phyloP scores from a whole-genome alignment of 768 basidiomycete genomes.

The Erythrobasidium yunnanense region DNA sequence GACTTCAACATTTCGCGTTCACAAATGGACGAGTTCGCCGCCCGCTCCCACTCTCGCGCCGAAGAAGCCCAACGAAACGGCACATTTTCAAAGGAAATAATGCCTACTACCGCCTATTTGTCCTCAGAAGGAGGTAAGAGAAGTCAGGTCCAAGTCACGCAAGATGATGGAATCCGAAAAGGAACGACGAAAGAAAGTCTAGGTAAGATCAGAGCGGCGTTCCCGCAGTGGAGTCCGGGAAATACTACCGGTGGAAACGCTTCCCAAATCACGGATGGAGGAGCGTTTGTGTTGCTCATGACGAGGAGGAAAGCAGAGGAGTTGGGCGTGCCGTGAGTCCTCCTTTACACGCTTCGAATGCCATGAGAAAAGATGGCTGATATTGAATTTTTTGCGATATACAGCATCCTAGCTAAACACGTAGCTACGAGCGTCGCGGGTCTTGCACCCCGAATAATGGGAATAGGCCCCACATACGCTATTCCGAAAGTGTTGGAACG shows the following conservation, averaged over 20 bases:
- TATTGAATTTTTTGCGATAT: not conserved
- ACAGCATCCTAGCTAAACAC: conserved; percentile 61
- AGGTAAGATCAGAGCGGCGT: conserved; percentile 73
- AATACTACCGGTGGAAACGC: conserved; percentile 56
- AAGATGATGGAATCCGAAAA: conserved; percentile 75
- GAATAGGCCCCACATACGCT: conserved; percentile 66
- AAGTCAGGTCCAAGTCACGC: conserved; percentile 56
- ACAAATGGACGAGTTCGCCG: conserved; percentile 74
- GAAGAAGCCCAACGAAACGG: conserved; percentile 67
- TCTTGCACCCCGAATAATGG: conserved; percentile 56
- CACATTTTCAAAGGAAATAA: conserved; percentile 70
- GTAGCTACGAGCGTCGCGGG: conserved; percentile 62
- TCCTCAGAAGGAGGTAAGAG: conserved; percentile 50
- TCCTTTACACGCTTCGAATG: not conserved
- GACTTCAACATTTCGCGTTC: conserved; percentile 64
- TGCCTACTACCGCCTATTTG: conserved; percentile 56
- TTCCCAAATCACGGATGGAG: conserved; percentile 83
- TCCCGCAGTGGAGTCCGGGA: conserved; percentile 54
- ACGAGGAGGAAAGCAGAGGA: conserved; percentile 64
- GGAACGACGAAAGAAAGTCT: conserved; percentile 71
- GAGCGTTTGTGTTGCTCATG: conserved; percentile 72
- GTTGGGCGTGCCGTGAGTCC: conserved; percentile 48
- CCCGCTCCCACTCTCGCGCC: conserved; percentile 73
- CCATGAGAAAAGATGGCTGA: not conserved
- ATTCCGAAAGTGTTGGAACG: conserved; percentile 62